Evolutionary conservation across 78 protist genomes (phyloP).

Genomic region (Paratrimastix pyriformis): DNA sequence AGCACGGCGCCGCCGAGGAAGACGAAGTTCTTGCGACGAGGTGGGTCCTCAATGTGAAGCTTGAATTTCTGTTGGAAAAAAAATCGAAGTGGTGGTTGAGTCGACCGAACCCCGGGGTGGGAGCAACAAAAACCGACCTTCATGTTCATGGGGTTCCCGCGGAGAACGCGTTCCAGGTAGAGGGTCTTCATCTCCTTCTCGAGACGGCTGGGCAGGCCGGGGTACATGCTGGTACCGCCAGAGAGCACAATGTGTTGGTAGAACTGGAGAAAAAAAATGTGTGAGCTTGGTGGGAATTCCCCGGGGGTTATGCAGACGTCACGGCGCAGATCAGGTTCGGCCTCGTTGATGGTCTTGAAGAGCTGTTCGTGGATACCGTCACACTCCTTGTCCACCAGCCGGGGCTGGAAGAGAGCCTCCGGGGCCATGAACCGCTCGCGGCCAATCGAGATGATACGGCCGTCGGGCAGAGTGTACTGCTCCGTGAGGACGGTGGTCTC

Average conservation of each 20-base stretch:
- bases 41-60: constrained; percentile 90
- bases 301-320: background rate
- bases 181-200: constrained; percentile 84
- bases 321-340: constrained; percentile 82
- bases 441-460: constrained; percentile 79
- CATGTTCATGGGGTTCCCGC: constrained; percentile 58
- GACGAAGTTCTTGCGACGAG: constrained; percentile 97
- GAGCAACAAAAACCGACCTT: background rate
- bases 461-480: constrained; percentile 85
- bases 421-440: constrained; percentile 93
- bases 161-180: constrained; percentile 61
- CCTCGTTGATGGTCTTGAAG: constrained; percentile 75
- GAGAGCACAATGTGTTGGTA: constrained; percentile 93
- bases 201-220: constrained; percentile 77
- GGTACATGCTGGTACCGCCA: constrained; percentile 65
- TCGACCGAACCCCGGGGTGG: background rate
- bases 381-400: constrained; percentile 77
- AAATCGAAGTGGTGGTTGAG: background rate
- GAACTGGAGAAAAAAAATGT: no score
- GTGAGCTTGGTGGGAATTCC: background rate
- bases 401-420: constrained; percentile 95
- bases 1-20: constrained; percentile 96
- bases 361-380: constrained; percentile 77
- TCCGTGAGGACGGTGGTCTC: constrained; percentile 91
- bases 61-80: constrained; percentile 48